phyloP scores from a whole-genome alignment of 306 rosid species.

The Chamaecrista fasciculata region DNA sequence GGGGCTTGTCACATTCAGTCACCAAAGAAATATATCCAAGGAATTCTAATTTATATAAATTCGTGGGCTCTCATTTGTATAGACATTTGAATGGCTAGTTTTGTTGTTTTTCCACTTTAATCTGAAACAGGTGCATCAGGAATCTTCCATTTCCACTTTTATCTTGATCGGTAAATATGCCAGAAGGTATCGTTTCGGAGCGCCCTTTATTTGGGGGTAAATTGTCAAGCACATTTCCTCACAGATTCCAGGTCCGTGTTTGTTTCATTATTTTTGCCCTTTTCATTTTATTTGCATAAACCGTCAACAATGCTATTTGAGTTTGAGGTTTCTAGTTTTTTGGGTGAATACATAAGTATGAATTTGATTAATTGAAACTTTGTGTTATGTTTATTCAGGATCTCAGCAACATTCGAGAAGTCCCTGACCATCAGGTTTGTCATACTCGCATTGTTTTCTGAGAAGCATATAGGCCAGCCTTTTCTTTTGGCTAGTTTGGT shows the following conservation, averaged over 20 bases:
- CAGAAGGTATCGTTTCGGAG: slow-evolving; percentile 39
- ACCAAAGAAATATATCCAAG: neutral
- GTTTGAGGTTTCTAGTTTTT: no score
- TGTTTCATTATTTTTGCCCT: no score
- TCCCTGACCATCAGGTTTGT: slow-evolving; percentile 85
- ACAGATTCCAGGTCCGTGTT: slow-evolving; percentile 61
- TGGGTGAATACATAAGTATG: neutral
- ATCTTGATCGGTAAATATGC: slow-evolving; percentile 36
- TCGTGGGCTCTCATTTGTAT: neutral
- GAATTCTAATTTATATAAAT: neutral
- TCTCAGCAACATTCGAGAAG: slow-evolving; percentile 72
- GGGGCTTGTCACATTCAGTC: no score
- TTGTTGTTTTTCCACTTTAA: slow-evolving; percentile 3
- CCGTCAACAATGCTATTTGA: neutral
- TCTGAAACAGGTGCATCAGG: slow-evolving; percentile 5
- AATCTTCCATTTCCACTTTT: neutral
- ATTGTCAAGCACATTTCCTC: slow-evolving; percentile 60
- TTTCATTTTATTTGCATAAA: neutral
- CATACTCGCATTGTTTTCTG: neutral
- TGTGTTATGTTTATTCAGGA: slow-evolving; percentile 47
- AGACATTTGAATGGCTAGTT: slow-evolving; percentile 19
- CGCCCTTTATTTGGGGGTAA: slow-evolving; percentile 72
- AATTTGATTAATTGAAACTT: slow-evolving; percentile 19
- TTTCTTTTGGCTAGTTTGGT: neutral
- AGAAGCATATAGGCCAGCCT: neutral